Base-by-base conservation (phyloP, 805 yeast genomes). In the Ogataea wickerhamii region DNA sequence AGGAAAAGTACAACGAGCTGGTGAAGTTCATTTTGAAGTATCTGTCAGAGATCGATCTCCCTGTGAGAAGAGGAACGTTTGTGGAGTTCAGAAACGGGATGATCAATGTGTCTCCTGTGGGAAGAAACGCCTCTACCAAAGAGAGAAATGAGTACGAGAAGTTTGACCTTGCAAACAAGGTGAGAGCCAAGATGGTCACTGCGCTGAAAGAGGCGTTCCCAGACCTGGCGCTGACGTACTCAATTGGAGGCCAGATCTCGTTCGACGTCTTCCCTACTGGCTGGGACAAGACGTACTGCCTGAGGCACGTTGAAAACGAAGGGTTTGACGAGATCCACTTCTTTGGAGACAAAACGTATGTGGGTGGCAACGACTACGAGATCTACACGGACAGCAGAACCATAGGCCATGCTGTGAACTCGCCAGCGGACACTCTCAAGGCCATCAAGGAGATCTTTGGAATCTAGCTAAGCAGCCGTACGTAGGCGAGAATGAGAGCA, bases 211-310 rank as follows among this genome's bases (percentile, higher is more conserved):
- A 78, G 61, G 77, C 80, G 58, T 93, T 93, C 75, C 66, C 91
- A 41, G 91, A 89, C 66, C 73, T 73, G 57, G 84, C 82, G 40
- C 76, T 93, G 61, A 91, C 98, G 52, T 93, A 84, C 77, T 93
- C 98, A 43, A 93, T 93, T 51, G 99, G 99, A 67, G 99, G 99
- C 55, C 98, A 93, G 76, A 93, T 93, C 65, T 91, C 98, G 24
- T 93, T 93, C 58, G 99, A 93, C 60, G 98, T 93, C 49, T 93
- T 93, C 91, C 99, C 99, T 73, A 87, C 96, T 48, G 98, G 99
- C 61, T 93, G 99, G 99, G 99, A 93, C 70, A 93, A 93, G 79
- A 93, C 99, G 46, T 93, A 91, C 74, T 87, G 95, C 68, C 78
- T 93, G 63, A 88, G 83, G 68, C 98, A 91, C 68, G 89, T 93